Evolutionary conservation across 371 early-diverging fungal genomes (phyloP).

Genomic region (Mortierella sp.): DNA sequence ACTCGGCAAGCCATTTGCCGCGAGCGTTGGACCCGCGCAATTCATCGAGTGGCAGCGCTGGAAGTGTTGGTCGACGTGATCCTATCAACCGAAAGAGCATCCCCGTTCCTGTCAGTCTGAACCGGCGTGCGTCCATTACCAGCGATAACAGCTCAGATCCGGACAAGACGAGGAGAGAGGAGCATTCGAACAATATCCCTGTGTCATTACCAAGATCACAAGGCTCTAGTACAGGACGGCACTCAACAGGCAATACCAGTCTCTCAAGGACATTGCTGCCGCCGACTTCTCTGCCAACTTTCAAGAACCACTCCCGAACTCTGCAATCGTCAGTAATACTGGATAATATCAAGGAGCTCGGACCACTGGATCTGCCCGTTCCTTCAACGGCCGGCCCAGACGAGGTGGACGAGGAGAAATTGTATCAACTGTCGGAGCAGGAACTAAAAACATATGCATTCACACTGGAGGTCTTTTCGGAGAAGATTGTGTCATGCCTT

Average conservation of each 20-base stretch:
- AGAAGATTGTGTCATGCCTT: constrained; percentile 32
- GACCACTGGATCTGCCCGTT: not conserved
- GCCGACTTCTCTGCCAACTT: not conserved
- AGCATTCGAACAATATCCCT: constrained; percentile 22
- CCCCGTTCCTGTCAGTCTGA: constrained; percentile 12
- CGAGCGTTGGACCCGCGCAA: constrained; percentile 13
- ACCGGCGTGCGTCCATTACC: constrained; percentile 24
- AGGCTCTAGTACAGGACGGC: not conserved
- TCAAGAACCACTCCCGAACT: constrained; percentile 1
- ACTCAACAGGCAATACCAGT: constrained; percentile 5
- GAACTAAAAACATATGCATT: constrained; percentile 63
- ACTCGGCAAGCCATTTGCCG: constrained; percentile 8
- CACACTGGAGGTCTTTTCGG: constrained; percentile 38
- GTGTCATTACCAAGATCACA: constrained; percentile 22
- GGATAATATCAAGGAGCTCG: constrained; percentile 8
- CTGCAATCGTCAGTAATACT: not conserved
- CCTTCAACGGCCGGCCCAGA: constrained; percentile 17
- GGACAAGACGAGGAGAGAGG: constrained; percentile 22
- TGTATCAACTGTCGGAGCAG: constrained; percentile 69
- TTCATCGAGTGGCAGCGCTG: constrained; percentile 19
- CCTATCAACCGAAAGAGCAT: constrained; percentile 29
- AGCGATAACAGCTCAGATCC: constrained; percentile 53
- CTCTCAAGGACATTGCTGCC: constrained; percentile 4
- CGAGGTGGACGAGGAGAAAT: constrained; percentile 25
- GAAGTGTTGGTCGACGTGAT: constrained; percentile 5